Percentiles rank a stretch among this genome's conserved stretches.
Evolutionary conservation across 2,329 filamentous ascomycete species (phyloP).

Genomic region (Boeremia lycopersici): DNA sequence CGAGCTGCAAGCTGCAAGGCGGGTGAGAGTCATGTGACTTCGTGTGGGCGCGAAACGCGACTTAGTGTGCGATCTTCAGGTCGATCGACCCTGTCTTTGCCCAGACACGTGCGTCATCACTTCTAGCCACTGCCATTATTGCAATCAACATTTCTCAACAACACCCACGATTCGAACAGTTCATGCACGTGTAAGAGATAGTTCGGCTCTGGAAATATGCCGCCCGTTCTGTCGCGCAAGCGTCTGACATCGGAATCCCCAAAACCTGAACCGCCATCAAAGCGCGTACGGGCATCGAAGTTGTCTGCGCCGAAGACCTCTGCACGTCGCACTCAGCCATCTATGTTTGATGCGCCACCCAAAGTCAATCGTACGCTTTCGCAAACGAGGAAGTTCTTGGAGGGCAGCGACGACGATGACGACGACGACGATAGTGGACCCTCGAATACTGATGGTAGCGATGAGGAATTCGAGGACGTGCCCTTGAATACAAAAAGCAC

Average conservation of each 20-base stretch:
- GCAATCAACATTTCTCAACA: conserved; percentile 1
- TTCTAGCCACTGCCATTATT: conserved; percentile 16
- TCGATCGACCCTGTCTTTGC: conserved; percentile 25
- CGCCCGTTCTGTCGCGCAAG: conserved; percentile 71
- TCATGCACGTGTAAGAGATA: not conserved
- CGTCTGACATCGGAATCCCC: conserved; percentile 60
- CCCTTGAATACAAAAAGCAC: conserved; percentile 32
- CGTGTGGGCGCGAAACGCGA: conserved; percentile 25
- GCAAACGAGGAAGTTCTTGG: conserved; percentile 47
- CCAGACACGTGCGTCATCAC: conserved; percentile 32
- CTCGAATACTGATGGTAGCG: conserved; percentile 51
- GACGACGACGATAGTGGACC: conserved; percentile 50
- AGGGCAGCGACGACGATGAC: conserved; percentile 49
- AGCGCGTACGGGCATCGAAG: conserved; percentile 29
- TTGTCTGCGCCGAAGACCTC: conserved; percentile 22
- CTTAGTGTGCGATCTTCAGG: conserved; percentile 18
- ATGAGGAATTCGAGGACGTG: conserved; percentile 58
- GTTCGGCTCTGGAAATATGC: conserved; percentile 57
- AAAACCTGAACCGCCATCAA: conserved; percentile 42
- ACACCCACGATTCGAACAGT: not conserved
- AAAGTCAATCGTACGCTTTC: conserved; percentile 40
- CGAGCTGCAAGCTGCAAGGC: not conserved
- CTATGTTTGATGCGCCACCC: conserved; percentile 50
- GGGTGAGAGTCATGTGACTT: conserved; percentile 17
- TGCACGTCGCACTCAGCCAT: conserved; percentile 41